phyloP scores from a whole-genome alignment of 768 basidiomycete genomes.

The Pisolithus orientalis region DNA sequence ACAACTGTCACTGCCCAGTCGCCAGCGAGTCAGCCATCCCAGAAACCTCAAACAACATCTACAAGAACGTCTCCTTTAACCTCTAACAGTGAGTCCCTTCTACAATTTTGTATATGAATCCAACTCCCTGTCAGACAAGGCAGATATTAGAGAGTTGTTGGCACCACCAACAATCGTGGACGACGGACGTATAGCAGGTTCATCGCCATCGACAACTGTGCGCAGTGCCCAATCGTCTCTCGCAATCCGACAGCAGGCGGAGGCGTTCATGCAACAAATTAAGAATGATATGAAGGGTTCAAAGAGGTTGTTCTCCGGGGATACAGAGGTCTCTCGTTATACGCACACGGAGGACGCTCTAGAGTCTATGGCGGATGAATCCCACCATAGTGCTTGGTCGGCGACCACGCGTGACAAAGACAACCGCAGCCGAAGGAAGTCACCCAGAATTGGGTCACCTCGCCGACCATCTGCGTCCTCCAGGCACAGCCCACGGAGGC shows the following conservation, averaged over 20 bases:
- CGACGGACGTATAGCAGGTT: conserved; percentile 14
- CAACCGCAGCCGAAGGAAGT: conserved; percentile 19
- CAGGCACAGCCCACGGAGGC: conserved; percentile 40
- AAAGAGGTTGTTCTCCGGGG: conserved; percentile 66
- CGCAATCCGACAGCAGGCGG: conserved; percentile 71
- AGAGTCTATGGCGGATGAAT: conserved; percentile 11
- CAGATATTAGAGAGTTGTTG: conserved; percentile 3
- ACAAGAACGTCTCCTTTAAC: background rate
- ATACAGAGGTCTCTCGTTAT: conserved; percentile 49
- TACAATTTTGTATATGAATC: background rate
- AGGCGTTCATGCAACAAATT: conserved; percentile 79
- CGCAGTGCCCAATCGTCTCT: conserved; percentile 50
- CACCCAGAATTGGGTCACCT: conserved; percentile 19
- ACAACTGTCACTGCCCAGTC: conserved; percentile 44
- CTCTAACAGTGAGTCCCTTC: conserved; percentile 11
- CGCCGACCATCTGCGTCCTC: conserved; percentile 31
- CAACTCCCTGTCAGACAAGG: conserved; percentile 8
- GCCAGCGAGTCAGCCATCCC: conserved; percentile 12
- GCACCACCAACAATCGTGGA: conserved; percentile 11
- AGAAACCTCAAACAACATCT: conserved; percentile 7
- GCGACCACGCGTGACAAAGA: conserved; percentile 30
- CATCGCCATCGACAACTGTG: conserved; percentile 23
- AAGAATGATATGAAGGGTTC: conserved; percentile 64
- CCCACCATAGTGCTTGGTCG: conserved; percentile 22
- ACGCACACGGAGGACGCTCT: conserved; percentile 16